Conservation (phyloP, 2,329 filamentous ascomycete species). For the Fusarium sp. region DNA sequence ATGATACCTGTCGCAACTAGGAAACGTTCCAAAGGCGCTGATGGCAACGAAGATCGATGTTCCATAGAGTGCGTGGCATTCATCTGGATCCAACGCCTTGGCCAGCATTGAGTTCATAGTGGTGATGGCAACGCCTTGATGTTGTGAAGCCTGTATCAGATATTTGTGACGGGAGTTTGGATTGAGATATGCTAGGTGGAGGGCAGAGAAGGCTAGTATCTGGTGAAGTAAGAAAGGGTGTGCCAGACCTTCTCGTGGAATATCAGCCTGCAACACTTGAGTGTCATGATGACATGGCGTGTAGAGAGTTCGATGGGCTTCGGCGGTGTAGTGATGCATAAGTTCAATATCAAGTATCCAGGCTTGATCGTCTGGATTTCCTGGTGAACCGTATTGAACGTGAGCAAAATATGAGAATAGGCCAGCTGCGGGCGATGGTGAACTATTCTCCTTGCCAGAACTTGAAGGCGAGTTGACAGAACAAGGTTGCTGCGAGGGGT, state of each 20-base stretch:
- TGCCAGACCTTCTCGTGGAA: constrained; percentile 11
- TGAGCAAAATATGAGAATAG: constrained; percentile 26
- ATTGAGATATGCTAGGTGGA: constrained; percentile 20
- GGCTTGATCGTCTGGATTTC: not conserved
- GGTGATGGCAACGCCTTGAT: constrained; percentile 24
- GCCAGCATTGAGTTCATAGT: constrained; percentile 15
- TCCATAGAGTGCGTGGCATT: constrained; percentile 29
- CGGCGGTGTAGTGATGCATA: constrained; percentile 30
- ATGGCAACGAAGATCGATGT: constrained; percentile 32
- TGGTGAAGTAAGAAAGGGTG: constrained; percentile 27
- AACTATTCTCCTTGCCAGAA: not conserved
- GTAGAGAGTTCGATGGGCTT: constrained; percentile 20
- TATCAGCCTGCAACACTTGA: constrained; percentile 13
- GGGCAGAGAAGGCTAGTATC: constrained; percentile 28
- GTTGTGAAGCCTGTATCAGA: constrained; percentile 26
- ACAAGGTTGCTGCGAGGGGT: not conserved
- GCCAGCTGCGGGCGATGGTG: not conserved
- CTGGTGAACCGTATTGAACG: constrained; percentile 2
- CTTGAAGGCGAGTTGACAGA: constrained; percentile 1
- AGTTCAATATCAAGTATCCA: constrained; percentile 23
- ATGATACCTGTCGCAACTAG: constrained; percentile 23
- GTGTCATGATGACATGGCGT: constrained; percentile 7
- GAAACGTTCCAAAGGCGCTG: constrained; percentile 21
- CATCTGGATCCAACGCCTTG: not conserved
- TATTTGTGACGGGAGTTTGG: constrained; percentile 20